Conservation (phyloP, 257 asterid species). For the Cinchona pubescens region DNA sequence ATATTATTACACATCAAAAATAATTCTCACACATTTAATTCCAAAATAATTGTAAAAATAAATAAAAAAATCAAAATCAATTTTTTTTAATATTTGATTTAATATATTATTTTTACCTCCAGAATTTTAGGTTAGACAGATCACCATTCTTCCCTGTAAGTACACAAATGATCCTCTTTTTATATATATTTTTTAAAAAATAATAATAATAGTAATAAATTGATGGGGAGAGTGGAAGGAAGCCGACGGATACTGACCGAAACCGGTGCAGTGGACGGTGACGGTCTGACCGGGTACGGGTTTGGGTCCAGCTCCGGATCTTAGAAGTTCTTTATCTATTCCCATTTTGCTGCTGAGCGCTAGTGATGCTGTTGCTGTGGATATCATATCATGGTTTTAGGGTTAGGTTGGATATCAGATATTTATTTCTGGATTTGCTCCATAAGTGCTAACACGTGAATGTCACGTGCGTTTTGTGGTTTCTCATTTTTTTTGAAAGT, state of each 20-base stretch:
- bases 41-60: not conserved
- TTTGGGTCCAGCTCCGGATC: conserved; percentile 73
- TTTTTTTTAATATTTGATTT: too few relatives aligned
- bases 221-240: too few relatives aligned
- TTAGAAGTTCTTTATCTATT: conserved; percentile 65
- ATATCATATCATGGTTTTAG: not conserved
- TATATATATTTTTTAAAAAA: not conserved
- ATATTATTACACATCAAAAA: conserved; percentile 23
- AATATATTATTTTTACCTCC: conserved; percentile 58
- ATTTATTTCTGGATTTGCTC: not conserved
- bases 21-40: not conserved
- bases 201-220: not conserved
- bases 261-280: conserved; percentile 98
- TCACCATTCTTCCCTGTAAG: conserved; percentile 67
- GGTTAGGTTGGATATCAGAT: not conserved
- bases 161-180: not conserved
- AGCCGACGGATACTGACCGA: conserved; percentile 33
- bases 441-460: conserved; percentile 21
- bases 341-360: conserved; percentile 50
- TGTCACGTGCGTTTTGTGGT: conserved; percentile 17
- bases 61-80: not conserved
- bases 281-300: conserved; percentile 76
- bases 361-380: not conserved
- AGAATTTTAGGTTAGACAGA: conserved; percentile 58
- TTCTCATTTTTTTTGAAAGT: not conserved